These are phyloP conservation scores for Aspergillus sclerotialis DNA, from an alignment of 2,329 filamentous ascomycete genomes.

Conservation along the genomic window DNA sequence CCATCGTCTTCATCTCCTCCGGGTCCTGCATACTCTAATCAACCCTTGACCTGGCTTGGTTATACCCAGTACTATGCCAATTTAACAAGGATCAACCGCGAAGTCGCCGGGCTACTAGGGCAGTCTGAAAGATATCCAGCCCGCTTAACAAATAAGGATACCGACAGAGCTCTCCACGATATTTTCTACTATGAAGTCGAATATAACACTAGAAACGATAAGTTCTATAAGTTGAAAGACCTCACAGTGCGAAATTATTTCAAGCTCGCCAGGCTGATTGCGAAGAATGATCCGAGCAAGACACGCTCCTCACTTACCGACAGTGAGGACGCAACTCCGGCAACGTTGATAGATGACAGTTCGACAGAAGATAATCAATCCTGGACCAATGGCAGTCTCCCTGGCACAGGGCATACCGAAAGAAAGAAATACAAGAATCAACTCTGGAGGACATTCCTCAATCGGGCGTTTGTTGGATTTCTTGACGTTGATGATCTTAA, in stretches of 20 bases:
- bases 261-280: constrained; percentile 72
- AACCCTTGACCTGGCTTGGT: constrained; percentile 68
- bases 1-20: constrained; percentile 68
- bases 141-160: constrained; percentile 1
- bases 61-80: constrained; percentile 94
- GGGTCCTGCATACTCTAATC: constrained; percentile 83
- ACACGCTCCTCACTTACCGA: too few relatives aligned
- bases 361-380: constrained; percentile 44
- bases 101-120: constrained; percentile 37
- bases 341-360: too few relatives aligned
- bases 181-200: constrained; percentile 74
- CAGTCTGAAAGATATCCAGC: constrained; percentile 6
- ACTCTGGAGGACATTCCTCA: constrained; percentile 70
- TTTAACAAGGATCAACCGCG: constrained; percentile 80
- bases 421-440: constrained; percentile 46
- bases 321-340: constrained; percentile 33
- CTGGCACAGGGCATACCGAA: constrained; percentile 8
- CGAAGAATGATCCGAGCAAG: constrained; percentile 33
- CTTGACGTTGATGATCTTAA: constrained; percentile 59
- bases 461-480: constrained; percentile 72
- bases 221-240: constrained; percentile 68
- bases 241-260: constrained; percentile 78
- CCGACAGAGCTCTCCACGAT: constrained; percentile 21
- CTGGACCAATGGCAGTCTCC: not conserved
- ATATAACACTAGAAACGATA: constrained; percentile 75